Evolutionary conservation across 2,329 filamentous ascomycete species (phyloP).

Genomic region (Talaromyces sp.): DNA sequence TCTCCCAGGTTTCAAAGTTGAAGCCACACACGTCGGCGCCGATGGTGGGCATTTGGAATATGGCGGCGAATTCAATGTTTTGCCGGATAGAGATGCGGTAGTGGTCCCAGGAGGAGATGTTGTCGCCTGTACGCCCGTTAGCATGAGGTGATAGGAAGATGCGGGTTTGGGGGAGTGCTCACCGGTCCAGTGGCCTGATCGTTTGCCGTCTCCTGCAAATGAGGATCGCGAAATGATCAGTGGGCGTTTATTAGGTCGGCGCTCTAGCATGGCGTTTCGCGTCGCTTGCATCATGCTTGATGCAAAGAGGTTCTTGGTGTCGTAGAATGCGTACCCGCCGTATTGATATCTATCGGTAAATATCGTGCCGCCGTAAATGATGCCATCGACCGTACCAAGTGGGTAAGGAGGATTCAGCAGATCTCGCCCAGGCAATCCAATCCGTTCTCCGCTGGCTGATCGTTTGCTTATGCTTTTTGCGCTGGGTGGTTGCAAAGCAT

Average conservation of each 20-base stretch:
- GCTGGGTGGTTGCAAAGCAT: conserved; percentile 59
- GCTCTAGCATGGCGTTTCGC: conserved; percentile 61
- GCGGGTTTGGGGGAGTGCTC: neutral
- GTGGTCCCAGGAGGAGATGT: conserved; percentile 56
- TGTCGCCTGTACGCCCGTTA: conserved; percentile 47
- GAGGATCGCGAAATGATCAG: conserved; percentile 73
- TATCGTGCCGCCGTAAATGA: conserved; percentile 56
- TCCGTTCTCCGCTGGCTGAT: conserved; percentile 22
- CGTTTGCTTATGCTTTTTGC: conserved; percentile 13
- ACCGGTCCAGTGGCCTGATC: conserved; percentile 53
- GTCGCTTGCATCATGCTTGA: conserved; percentile 60
- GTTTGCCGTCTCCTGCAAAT: conserved; percentile 66
- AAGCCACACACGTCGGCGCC: conserved; percentile 78
- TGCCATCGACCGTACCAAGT: conserved; percentile 61
- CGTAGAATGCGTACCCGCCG: conserved; percentile 64
- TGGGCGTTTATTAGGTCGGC: conserved; percentile 63
- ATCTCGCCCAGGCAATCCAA: conserved; percentile 61
- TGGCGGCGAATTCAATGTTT: conserved; percentile 59
- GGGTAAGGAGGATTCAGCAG: conserved; percentile 63
- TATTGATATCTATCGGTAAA: conserved; percentile 63
- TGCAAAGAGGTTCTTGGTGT: conserved; percentile 72
- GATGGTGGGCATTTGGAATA: conserved; percentile 67
- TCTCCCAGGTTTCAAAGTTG: conserved; percentile 62
- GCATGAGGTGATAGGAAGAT: no score
- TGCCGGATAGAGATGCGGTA: conserved; percentile 59